Conservation (phyloP, 176 grass and related monocot genomes). For the Oryza longistaminata region DNA sequence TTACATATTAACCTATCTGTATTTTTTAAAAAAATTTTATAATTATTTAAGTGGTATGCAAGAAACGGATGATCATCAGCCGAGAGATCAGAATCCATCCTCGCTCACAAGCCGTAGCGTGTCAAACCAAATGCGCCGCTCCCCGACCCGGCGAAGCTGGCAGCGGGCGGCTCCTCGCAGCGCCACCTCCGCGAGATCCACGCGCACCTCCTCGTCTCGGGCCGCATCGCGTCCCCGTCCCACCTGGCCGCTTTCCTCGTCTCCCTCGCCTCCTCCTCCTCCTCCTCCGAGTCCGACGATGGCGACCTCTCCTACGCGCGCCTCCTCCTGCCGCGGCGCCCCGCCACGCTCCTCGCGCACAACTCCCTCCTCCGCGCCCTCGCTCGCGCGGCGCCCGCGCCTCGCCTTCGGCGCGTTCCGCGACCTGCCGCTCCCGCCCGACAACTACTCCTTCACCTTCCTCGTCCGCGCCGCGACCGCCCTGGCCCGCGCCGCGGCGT, state of each 20-base stretch:
- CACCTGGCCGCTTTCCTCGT: constrained; percentile 34
- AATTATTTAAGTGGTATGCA: too few species aligned
- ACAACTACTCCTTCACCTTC: constrained; percentile 65
- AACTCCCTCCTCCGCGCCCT: constrained; percentile 60
- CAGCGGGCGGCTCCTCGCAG: constrained; percentile 21
- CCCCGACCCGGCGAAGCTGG: constrained; percentile 16
- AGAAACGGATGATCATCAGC: too few species aligned
- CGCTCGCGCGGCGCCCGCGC: constrained; percentile 37
- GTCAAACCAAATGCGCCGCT: not conserved
- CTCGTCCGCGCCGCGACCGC: constrained; percentile 56
- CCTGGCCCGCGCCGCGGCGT: not conserved
- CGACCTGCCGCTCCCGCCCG: constrained; percentile 57
- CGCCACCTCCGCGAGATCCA: constrained; percentile 56
- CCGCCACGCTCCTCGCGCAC: constrained; percentile 45
- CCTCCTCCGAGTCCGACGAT: not conserved
- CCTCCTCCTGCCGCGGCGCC: constrained; percentile 40
- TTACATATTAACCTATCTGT: too few species aligned
- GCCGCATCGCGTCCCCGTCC: constrained; percentile 33
- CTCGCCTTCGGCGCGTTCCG: constrained; percentile 53
- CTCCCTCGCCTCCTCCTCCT: constrained; percentile 54
- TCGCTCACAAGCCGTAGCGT: too few species aligned
- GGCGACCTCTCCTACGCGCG: constrained; percentile 49
- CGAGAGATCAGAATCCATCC: too few species aligned
- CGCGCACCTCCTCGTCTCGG: constrained; percentile 56
- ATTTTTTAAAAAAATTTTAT: too few species aligned